Evolutionary conservation across 108 stramenopile genomes (phyloP).

Genomic region (Hondaea fermentalgiana): DNA sequence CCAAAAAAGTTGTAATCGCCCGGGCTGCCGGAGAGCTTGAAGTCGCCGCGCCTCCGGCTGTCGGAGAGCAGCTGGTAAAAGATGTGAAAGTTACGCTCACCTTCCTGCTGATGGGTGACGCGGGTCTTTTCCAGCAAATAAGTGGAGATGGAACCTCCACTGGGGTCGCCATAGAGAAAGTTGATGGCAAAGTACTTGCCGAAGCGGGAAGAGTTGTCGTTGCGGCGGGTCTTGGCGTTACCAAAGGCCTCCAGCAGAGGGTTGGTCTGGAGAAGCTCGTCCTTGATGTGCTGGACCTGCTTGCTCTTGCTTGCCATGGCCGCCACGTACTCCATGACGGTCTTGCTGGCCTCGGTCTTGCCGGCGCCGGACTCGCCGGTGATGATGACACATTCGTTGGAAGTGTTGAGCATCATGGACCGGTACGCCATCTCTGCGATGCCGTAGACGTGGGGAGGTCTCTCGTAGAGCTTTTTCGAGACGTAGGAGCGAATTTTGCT

Average conservation of each 20-base stretch:
- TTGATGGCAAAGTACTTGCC: slow-evolving; percentile 34
- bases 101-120: background rate
- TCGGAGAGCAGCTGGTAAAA: slow-evolving; percentile 35
- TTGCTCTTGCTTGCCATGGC: background rate
- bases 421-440: slow-evolving; percentile 30
- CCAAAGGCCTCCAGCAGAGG: slow-evolving; percentile 93
- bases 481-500: background rate
- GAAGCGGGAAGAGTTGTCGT: slow-evolving; percentile 31
- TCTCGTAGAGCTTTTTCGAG: background rate
- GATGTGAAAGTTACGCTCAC: slow-evolving; percentile 40
- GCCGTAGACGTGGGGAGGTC: slow-evolving; percentile 34
- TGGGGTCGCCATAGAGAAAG: slow-evolving; percentile 8
- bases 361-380: slow-evolving; percentile 30
- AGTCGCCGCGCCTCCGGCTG: slow-evolving; percentile 30
- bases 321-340: slow-evolving; percentile 28
- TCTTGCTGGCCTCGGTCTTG: slow-evolving; percentile 31
- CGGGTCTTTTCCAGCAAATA: slow-evolving; percentile 38
- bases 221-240: slow-evolving; percentile 85
- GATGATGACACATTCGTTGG: slow-evolving; percentile 8
- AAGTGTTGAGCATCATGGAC: slow-evolving; percentile 22
- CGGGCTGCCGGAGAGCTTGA: slow-evolving; percentile 28
- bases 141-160: slow-evolving; percentile 22
- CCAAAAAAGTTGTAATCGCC: slow-evolving; percentile 23
- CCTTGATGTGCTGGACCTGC: background rate
- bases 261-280: slow-evolving; percentile 3